A percentile compares a stretch with the other conserved stretches of the same genome.
phyloP scores from a whole-genome alignment of 2,329 filamentous ascomycete species.

The Neurospora sp. region DNA sequence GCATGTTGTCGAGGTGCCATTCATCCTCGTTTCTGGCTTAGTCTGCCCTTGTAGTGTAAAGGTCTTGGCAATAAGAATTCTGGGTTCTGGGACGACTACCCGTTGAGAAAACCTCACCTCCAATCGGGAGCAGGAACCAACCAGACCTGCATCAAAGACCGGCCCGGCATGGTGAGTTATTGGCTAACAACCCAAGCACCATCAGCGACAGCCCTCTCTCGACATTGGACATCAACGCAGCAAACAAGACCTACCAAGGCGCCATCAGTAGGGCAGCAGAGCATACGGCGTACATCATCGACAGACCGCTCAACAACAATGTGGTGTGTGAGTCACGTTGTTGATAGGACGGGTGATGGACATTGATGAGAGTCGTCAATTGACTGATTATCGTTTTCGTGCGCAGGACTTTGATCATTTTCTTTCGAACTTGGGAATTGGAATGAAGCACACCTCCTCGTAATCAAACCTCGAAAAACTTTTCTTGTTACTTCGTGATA shows the following conservation, averaged over 20 bases:
- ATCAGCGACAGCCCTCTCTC: constrained; percentile 9
- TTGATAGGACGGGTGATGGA: constrained; percentile 3
- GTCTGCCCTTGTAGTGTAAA: not conserved
- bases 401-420: not conserved
- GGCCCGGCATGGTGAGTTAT: constrained; percentile 5
- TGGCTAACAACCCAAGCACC: constrained; percentile 10
- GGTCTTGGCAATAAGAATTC: not conserved
- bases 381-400: not conserved
- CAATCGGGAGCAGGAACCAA: constrained; percentile 15
- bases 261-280: constrained; percentile 17
- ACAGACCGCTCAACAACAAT: constrained; percentile 1
- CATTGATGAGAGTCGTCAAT: not conserved
- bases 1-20: not conserved
- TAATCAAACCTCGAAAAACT: not conserved
- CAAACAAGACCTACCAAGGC: constrained; percentile 10
- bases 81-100: not conserved
- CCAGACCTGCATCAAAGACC: constrained; percentile 6
- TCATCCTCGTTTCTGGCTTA: not conserved
- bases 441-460: not conserved
- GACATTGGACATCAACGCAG: constrained; percentile 23
- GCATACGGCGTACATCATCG: constrained; percentile 10
- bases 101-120: constrained; percentile 3
- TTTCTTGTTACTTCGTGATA: not conserved
- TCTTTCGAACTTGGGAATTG: not conserved
- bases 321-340: constrained; percentile 15